phyloP scores from a whole-genome alignment of 345 rosid species.

The Triadica sebifera region DNA sequence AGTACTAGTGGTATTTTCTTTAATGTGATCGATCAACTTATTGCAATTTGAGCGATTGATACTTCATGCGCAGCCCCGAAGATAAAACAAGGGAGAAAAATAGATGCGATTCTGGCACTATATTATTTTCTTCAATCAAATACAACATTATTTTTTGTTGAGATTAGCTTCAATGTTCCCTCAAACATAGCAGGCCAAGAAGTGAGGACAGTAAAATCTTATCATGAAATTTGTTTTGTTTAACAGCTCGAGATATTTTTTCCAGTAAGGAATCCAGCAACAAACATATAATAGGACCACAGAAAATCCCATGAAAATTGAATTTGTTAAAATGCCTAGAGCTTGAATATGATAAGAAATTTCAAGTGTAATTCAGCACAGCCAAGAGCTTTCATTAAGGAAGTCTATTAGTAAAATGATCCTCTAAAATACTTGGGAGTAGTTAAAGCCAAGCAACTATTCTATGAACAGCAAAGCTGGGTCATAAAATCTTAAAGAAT shows the following conservation, averaged over 20 bases:
- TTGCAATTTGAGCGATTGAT: background rate
- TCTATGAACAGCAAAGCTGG: background rate
- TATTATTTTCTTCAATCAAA: background rate
- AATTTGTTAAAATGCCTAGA: too few species aligned
- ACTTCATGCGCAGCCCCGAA: background rate
- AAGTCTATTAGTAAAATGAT: background rate
- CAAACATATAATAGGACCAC: background rate
- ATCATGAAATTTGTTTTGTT: background rate
- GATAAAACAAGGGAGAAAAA: background rate
- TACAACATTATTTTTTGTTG: background rate
- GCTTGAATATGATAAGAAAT: too few species aligned
- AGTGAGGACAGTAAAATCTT: background rate
- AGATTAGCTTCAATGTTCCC: background rate
- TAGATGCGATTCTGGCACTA: background rate
- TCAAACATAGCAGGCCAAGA: background rate
- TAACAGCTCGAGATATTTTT: background rate
- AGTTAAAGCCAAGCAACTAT: background rate
- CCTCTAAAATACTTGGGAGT: background rate
- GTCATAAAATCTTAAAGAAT: background rate
- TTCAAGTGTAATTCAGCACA: background rate
- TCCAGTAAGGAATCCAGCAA: too few species aligned
- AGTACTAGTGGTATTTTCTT: background rate
- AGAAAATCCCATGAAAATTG: background rate
- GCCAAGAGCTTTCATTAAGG: background rate
- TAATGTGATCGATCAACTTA: background rate